Evolutionary conservation across 2,329 filamentous ascomycete genomes (phyloP), one percentile per base, ranked within the genome.

Genomic region (Scedosporium aurantiacum): DNA sequence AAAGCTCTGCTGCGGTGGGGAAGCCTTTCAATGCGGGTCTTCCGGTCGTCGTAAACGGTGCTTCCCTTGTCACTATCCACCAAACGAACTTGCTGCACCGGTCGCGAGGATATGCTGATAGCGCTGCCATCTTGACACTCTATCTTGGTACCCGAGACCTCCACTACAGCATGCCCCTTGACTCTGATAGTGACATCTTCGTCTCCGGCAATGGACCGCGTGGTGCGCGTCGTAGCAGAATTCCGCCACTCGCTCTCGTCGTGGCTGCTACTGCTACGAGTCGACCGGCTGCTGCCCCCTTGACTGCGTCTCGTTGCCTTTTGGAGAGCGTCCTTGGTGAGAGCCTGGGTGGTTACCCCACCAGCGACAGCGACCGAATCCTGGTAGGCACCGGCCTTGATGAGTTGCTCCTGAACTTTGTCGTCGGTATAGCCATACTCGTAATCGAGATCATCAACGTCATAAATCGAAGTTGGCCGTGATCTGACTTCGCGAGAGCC

Each of bases 171-270:
- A 37, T 75, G 75, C 12, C 81, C 82, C 25, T 77, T 80, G 56
- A 87, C 76, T 65, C 82, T 82, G 69, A 87, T 85, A 16, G 82
- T 86, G 62, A 85, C 75, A 63, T 85, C 82, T 43, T 86, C 82
- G 61, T 82, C 79, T 16, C 65, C 65, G 2, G 71, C 71, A 4
- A 71, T 75, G 6, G 80, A 82, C 40, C 80, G 75, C 3, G 83
- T 87, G 8, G 84, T 82, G 47, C 82, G 78, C 12, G 84, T 86
- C 0, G 83, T 84, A 28, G 81, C 82, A 60, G 83, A 86, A 64
- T 81, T 80, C 65, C 78, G 79, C 70, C 80, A 85, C 61, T 86
- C 84, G 70, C 83, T 86, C 62, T 86, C 83, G 66, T 86, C 84
- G 52, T 77, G 82, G 68, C 84, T 86, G 23, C 71, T 78, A 64